Percentiles rank a stretch among this genome's conserved stretches.
phyloP scores from a whole-genome alignment of 164 flowering plant species.

The Liriodendron chinense region DNA sequence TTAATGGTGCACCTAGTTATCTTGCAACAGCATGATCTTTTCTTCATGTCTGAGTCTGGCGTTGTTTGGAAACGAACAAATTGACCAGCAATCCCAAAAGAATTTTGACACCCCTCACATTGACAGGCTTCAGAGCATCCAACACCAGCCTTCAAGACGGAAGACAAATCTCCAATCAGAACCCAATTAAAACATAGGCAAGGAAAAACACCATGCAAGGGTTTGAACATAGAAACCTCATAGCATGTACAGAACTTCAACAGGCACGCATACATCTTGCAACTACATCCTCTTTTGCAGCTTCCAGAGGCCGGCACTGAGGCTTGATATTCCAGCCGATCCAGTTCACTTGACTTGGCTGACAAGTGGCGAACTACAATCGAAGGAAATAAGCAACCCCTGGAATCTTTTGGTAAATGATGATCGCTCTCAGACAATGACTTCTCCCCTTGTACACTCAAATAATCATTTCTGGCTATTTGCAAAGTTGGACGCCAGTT shows the following conservation, averaged over 20 bases:
- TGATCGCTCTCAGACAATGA: slow-evolving; percentile 6
- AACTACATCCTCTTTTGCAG: slow-evolving; percentile 84
- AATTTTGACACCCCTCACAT: slow-evolving; percentile 38
- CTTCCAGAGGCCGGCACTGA: slow-evolving; percentile 54
- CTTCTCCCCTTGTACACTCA: slow-evolving; percentile 19
- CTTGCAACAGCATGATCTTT: too few species aligned
- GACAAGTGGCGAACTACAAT: slow-evolving; percentile 17
- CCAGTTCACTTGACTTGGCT: slow-evolving; percentile 12
- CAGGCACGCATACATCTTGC: slow-evolving; percentile 81
- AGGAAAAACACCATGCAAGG: background rate
- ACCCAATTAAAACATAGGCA: background rate
- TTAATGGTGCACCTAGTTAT: too few species aligned
- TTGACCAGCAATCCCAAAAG: slow-evolving; percentile 29
- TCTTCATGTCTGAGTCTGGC: too few species aligned
- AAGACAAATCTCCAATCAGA: background rate
- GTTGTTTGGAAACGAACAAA: too few species aligned
- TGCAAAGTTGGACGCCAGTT: slow-evolving; percentile 21
- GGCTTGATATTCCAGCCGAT: slow-evolving; percentile 19
- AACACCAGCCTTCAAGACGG: slow-evolving; percentile 45
- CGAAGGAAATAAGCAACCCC: slow-evolving; percentile 15
- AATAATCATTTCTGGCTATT: slow-evolving; percentile 15
- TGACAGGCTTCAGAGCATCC: slow-evolving; percentile 55
- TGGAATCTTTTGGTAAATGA: slow-evolving; percentile 17
- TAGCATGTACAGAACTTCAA: slow-evolving; percentile 89
- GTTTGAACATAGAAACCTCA: slow-evolving; percentile 40